Percentiles rank a stretch among this genome's conserved stretches.
These are phyloP conservation scores for Colletotrichum sp. DNA, from an alignment of 2,329 filamentous ascomycete species.

Conservation along the genomic window DNA sequence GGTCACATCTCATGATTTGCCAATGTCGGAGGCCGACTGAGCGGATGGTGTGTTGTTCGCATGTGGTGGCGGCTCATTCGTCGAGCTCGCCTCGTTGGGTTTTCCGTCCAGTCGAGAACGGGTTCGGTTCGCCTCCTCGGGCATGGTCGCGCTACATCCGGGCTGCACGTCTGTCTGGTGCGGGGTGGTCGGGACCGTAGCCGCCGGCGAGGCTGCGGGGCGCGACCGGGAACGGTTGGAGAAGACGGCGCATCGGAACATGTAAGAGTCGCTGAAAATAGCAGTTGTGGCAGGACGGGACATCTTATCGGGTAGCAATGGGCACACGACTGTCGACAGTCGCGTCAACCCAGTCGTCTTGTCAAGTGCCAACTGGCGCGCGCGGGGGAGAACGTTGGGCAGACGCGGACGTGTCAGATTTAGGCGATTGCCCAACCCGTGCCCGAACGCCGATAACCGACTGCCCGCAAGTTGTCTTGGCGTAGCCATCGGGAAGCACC, in stretches of 20 bases:
- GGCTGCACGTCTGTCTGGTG: background rate
- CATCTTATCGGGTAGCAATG: background rate
- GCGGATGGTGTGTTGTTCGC: background rate
- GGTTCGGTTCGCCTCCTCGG: background rate
- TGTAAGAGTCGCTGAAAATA: background rate
- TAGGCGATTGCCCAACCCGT: background rate
- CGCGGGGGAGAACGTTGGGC: background rate
- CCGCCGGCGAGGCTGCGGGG: background rate
- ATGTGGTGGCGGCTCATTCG: background rate
- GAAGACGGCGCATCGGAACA: background rate
- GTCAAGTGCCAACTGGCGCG: background rate
- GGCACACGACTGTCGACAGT: background rate
- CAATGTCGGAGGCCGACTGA: background rate
- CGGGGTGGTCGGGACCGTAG: background rate
- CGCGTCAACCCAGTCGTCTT: background rate
- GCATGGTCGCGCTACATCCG: background rate
- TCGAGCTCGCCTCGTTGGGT: conserved; percentile 5
- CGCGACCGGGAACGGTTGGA: background rate
- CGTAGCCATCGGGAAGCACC: background rate
- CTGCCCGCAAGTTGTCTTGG: background rate
- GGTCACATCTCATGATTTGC: background rate
- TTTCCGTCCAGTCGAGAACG: background rate
- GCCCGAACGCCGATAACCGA: background rate
- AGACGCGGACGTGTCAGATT: background rate
- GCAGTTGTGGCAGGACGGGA: background rate